Evolutionary conservation across 2,329 filamentous ascomycete species (phyloP).

Genomic region (Calonectria pseudoreteaudii): DNA sequence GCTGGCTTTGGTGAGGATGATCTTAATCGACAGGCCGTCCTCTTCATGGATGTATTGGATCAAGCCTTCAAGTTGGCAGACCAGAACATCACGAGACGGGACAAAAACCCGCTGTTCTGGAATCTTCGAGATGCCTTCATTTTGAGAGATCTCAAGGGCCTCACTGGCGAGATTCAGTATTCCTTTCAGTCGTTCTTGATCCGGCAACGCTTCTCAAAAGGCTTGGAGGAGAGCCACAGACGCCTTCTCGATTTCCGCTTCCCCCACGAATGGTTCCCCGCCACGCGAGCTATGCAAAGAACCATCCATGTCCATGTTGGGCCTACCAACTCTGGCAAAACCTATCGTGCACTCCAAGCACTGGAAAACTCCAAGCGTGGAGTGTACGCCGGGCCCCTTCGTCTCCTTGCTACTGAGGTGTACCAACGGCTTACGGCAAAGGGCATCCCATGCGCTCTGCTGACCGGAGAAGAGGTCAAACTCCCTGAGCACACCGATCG

Average conservation of each 20-base stretch:
- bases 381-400: constrained; percentile 90
- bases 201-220: constrained; percentile 66
- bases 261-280: constrained; percentile 92
- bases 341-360: constrained; percentile 89
- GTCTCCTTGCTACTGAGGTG: constrained; percentile 93
- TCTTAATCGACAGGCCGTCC: constrained; percentile 56
- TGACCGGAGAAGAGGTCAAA: constrained; percentile 92
- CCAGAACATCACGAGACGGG: constrained; percentile 49
- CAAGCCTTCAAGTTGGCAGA: constrained; percentile 60
- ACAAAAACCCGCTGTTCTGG: constrained; percentile 67
- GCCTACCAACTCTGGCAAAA: constrained; percentile 98
- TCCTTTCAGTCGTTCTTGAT: constrained; percentile 76
- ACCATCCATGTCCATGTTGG: constrained; percentile 94
- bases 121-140: constrained; percentile 71
- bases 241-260: constrained; percentile 85
- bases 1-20: constrained; percentile 51
- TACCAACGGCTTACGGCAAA: constrained; percentile 86
- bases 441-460: constrained; percentile 79
- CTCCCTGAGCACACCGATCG: constrained; percentile 69
- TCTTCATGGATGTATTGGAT: constrained; percentile 60
- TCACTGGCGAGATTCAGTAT: constrained; percentile 72
- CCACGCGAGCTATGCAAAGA: constrained; percentile 81
- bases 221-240: constrained; percentile 69
- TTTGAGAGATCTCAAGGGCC: constrained; percentile 59
- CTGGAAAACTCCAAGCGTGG: constrained; percentile 81